Conservation (phyloP, 2,329 filamentous ascomycete species). For the Myriosclerotinia curreyana region DNA sequence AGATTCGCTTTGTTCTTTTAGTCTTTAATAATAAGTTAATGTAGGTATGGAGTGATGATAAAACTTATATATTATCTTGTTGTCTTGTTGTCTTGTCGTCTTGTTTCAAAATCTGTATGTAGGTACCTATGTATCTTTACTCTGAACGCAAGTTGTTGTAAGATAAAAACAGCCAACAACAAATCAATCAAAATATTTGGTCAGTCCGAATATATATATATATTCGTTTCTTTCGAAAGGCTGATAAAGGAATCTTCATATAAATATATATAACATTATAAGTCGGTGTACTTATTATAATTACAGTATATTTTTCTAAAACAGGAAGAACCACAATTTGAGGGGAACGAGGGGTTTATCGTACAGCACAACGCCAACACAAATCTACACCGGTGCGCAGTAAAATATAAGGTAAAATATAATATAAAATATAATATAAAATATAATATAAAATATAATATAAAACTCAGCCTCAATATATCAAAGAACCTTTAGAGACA, state of each 20-base stretch:
- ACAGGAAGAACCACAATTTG: neutral
- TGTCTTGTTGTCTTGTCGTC: too few relatives aligned
- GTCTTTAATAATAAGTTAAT: too few relatives aligned
- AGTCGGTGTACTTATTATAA: too few relatives aligned
- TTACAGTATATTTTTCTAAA: too few relatives aligned
- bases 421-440: too few relatives aligned
- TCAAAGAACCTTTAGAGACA: too few relatives aligned
- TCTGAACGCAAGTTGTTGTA: neutral
- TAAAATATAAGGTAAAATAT: too few relatives aligned
- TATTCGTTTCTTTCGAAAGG: neutral
- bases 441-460: too few relatives aligned
- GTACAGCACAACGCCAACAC: neutral
- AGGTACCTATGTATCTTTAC: neutral
- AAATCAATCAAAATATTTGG: slow-evolving; percentile 3
- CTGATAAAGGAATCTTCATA: too few relatives aligned
- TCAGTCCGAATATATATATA: slow-evolving; percentile 3
- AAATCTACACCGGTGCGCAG: slow-evolving; percentile 14
- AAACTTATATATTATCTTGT: too few relatives aligned
- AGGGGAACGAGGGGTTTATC: neutral
- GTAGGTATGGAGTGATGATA: too few relatives aligned
- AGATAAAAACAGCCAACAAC: slow-evolving; percentile 5
- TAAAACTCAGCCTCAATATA: slow-evolving; percentile 12
- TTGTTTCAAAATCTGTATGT: neutral
- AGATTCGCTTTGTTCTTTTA: slow-evolving; percentile 15
- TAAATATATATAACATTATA: too few relatives aligned